Evolutionary conservation across 2,329 filamentous ascomycete species (phyloP).

Genomic region (Colletotrichum australisinense): DNA sequence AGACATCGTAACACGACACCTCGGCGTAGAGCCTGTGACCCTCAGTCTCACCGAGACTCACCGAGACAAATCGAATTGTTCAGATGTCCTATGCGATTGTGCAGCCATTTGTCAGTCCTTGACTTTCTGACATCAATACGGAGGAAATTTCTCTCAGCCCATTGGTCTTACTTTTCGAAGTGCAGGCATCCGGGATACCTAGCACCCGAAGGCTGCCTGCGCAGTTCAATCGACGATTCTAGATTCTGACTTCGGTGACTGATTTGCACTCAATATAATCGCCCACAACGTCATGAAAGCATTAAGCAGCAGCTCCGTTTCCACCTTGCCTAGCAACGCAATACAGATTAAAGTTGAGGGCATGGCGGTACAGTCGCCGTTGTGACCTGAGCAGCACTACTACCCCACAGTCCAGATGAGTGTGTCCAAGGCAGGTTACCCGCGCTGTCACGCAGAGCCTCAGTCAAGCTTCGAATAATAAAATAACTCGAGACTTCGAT

Average conservation of each 20-base stretch:
- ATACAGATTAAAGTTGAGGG: conserved; percentile 70
- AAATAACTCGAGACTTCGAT: conserved; percentile 71
- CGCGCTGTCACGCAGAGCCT: conserved; percentile 62
- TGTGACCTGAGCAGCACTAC: conserved; percentile 79
- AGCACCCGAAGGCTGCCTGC: conserved; percentile 58
- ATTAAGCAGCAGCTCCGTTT: conserved; percentile 15
- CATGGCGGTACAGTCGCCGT: conserved; percentile 49
- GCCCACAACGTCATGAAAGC: conserved; percentile 84
- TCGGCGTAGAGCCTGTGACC: neutral
- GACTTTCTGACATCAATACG: neutral
- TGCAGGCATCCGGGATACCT: no score
- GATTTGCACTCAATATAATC: conserved; percentile 55
- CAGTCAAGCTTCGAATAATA: no score
- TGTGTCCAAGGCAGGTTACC: conserved; percentile 72
- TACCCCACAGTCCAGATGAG: conserved; percentile 77
- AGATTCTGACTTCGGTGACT: conserved; percentile 55
- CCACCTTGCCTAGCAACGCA: conserved; percentile 76
- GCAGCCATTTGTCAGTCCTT: neutral
- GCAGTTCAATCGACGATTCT: no score
- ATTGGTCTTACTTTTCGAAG: no score
- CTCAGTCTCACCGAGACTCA: neutral
- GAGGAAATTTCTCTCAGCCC: neutral
- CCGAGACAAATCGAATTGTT: neutral
- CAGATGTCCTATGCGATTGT: neutral
- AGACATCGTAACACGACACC: neutral